These are phyloP conservation scores for Sclerotiophoma versabilis DNA, from an alignment of 2,329 filamentous ascomycete genomes.

Conservation along the genomic window DNA sequence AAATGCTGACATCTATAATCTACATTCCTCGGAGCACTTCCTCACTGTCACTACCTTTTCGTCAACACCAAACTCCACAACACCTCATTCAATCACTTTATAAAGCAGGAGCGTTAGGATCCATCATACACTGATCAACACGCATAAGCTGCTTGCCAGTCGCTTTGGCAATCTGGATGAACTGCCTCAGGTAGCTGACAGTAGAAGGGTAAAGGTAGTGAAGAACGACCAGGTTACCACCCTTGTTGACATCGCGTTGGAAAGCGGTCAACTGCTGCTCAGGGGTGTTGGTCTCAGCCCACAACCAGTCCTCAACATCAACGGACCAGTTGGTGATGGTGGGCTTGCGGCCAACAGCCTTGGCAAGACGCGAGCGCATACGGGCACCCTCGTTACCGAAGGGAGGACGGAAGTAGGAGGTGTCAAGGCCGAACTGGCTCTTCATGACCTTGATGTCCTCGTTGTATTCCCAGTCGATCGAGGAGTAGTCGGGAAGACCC, in stretches of 20 bases:
- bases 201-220: slow-evolving; percentile 72
- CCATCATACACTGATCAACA: slow-evolving; percentile 71
- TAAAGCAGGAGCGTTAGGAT: slow-evolving; percentile 61
- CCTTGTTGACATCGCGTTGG: slow-evolving; percentile 66
- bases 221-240: slow-evolving; percentile 71
- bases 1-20: too few relatives aligned
- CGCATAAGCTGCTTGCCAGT: slow-evolving; percentile 71
- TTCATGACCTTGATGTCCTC: slow-evolving; percentile 62
- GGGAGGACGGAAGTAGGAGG: slow-evolving; percentile 70
- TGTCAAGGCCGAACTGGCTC: slow-evolving; percentile 40
- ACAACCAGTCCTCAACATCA: slow-evolving; percentile 75
- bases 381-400: slow-evolving; percentile 73
- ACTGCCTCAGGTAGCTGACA: slow-evolving; percentile 68
- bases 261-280: slow-evolving; percentile 73
- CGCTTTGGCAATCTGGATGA: slow-evolving; percentile 69
- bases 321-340: slow-evolving; percentile 73
- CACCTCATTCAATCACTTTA: not conserved
- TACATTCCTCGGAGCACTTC: slow-evolving; percentile 3
- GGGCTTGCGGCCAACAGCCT: slow-evolving; percentile 54
- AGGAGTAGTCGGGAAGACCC: slow-evolving; percentile 59
- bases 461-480: slow-evolving; percentile 69
- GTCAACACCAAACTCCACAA: not conserved
- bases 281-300: slow-evolving; percentile 67
- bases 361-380: slow-evolving; percentile 68
- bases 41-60: not conserved